A percentile compares a stretch with the other conserved stretches of the same genome.
These are phyloP conservation scores for Ceratocystis eucalypticola DNA, from an alignment of 2,329 filamentous ascomycete genomes.

Conservation along the genomic window DNA sequence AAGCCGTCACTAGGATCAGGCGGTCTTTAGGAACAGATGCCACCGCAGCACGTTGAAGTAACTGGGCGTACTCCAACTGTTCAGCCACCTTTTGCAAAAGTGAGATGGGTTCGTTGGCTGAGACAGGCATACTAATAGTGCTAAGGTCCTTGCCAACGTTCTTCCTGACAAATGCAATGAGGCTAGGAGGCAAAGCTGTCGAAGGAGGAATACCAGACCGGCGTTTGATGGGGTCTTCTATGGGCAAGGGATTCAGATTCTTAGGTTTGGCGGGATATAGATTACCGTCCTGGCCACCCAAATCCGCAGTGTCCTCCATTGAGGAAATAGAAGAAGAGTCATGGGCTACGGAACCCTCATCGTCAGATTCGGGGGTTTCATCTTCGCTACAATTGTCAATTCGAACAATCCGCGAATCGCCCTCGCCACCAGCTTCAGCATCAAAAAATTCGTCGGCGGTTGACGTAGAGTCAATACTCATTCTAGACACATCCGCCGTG, in stretches of 20 bases:
- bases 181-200: conserved; percentile 68
- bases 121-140: conserved; percentile 94
- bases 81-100: conserved; percentile 80
- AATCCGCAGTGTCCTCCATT: conserved; percentile 44
- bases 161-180: conserved; percentile 89
- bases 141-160: conserved; percentile 97
- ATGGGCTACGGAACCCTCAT: conserved; percentile 36
- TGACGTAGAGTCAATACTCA: conserved; percentile 66
- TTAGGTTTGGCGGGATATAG: conserved; percentile 68
- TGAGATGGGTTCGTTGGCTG: conserved; percentile 84
- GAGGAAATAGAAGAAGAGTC: conserved; percentile 48
- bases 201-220: conserved; percentile 59
- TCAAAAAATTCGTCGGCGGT: conserved; percentile 90
- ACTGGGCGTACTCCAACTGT: conserved; percentile 75
- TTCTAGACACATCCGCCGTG: conserved; percentile 33
- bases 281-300: conserved; percentile 45
- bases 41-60: conserved; percentile 63
- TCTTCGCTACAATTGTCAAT: conserved; percentile 56
- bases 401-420: conserved; percentile 54
- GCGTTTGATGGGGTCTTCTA: conserved; percentile 50
- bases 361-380: conserved; percentile 44
- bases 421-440: conserved; percentile 55
- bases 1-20: conserved; percentile 73
- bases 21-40: conserved; percentile 51
- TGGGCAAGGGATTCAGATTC: conserved; percentile 61